A percentile compares a stretch with the other conserved stretches of the same genome.
These are phyloP conservation scores for Jatropha curcas DNA, from an alignment of 345 rosid species.

Conservation along the genomic window DNA sequence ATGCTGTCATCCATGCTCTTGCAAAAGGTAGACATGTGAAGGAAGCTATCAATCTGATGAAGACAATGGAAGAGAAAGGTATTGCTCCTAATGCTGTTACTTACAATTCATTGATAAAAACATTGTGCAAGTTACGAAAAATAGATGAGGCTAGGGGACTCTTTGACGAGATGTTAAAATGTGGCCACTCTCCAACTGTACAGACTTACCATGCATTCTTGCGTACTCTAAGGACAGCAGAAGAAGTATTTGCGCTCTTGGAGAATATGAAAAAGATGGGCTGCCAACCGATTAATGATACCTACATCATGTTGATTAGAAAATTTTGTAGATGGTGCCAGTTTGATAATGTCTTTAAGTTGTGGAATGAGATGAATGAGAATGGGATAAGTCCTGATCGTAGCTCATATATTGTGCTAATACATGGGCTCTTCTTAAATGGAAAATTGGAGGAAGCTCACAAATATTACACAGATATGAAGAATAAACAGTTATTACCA, in stretches of 20 bases:
- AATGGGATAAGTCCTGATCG: conserved; percentile 71
- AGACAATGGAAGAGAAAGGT: conserved; percentile 75
- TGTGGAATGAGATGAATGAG: conserved; percentile 81
- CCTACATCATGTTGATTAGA: conserved; percentile 80
- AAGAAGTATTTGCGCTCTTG: conserved; percentile 73
- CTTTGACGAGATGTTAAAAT: conserved; percentile 69
- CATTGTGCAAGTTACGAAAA: conserved; percentile 66
- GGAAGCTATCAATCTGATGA: conserved; percentile 66
- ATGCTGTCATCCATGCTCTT: conserved; percentile 76
- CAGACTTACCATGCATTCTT: conserved; percentile 81
- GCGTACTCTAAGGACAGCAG: conserved; percentile 53
- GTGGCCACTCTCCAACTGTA: conserved; percentile 52
- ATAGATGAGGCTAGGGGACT: conserved; percentile 58
- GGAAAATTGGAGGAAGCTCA: conserved; percentile 78
- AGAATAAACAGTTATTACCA: conserved; percentile 58
- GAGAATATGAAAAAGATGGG: conserved; percentile 68
- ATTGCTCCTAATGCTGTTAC: conserved; percentile 62
- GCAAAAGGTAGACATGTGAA: conserved; percentile 69
- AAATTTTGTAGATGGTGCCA: conserved; percentile 89
- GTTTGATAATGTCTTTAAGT: conserved; percentile 55
- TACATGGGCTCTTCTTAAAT: conserved; percentile 86
- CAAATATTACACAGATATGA: conserved; percentile 75
- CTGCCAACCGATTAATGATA: conserved; percentile 69
- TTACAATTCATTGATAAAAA: conserved; percentile 79
- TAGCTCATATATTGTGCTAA: conserved; percentile 75